Evolutionary conservation across 2,329 filamentous ascomycete genomes (phyloP), one percentile per base, ranked within the genome.

Genomic region (Myotisia sp.): DNA sequence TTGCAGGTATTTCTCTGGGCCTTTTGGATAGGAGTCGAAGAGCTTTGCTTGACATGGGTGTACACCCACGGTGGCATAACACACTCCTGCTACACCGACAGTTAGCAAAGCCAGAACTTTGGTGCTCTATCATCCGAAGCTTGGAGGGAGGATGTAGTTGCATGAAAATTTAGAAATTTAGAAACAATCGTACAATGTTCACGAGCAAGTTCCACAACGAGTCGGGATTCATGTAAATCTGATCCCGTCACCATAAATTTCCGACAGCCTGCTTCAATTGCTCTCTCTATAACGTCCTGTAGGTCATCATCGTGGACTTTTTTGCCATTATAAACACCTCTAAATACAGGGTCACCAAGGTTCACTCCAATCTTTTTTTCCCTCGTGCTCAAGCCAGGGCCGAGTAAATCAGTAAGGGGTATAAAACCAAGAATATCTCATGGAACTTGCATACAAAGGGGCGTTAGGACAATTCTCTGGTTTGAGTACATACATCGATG

Each of bases 191-290:
- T 62, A 87, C 82, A 75, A 52, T 87, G 77, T 44, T 78, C 67
- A 46, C 74, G 65, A 2, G 85, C 76, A 18, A 95, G 66, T 27
- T 76, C 61, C 6, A 93, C 60, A 0, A 84, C 85, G 43, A 81
- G 72, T 42, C 71, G 62, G 2, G 82, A 86, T 55, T 86, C 85
- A 33, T 67, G 64, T 32, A 95, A 67, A 52, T 90, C 83, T 1
- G 85, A 93, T 13, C 90, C 90, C 0, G 90, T 98, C 21, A 95
- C 72, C 64, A 98, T 87, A 49, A 98, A 72, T 50, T 93, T 94
- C 38, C 69, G 64, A 53, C 86, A 94, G 24, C 90, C 87, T 2
- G 79, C 76, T 43, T 81, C 71, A 10, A 70, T 60, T 3, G 84
- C 85, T 43, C 90, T 71, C 42, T 77, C 65, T n/a, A 98, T 63